A percentile compares a stretch with the other conserved stretches of the same genome.
phyloP scores from a whole-genome alignment of 2,329 filamentous ascomycete genomes.

The Setomelanomma holmii region DNA sequence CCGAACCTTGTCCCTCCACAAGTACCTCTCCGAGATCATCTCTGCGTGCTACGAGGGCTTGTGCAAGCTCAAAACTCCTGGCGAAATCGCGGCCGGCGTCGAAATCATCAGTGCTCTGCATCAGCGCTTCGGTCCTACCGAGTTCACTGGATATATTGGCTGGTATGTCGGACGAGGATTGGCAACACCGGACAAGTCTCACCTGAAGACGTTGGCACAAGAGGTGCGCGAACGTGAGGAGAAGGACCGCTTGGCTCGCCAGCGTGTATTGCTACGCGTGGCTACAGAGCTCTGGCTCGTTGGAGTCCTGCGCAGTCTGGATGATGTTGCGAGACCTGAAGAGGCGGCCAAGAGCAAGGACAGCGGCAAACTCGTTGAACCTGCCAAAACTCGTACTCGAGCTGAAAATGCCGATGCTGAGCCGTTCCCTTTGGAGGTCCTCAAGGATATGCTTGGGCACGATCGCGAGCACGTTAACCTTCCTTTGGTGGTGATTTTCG shows the following conservation, averaged over 20 bases:
- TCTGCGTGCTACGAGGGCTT: slow-evolving; percentile 94
- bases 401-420: slow-evolving; percentile 74
- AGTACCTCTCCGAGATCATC: slow-evolving; percentile 96
- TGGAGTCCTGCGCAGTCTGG: slow-evolving; percentile 81
- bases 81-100: slow-evolving; percentile 89
- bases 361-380: slow-evolving; percentile 59
- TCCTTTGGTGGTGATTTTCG: slow-evolving; percentile 90
- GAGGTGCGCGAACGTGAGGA: slow-evolving; percentile 94
- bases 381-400: slow-evolving; percentile 68
- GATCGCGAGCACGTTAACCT: slow-evolving; percentile 92
- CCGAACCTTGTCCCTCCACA: slow-evolving; percentile 87
- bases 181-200: slow-evolving; percentile 85
- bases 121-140: slow-evolving; percentile 87
- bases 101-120: slow-evolving; percentile 95
- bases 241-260: slow-evolving; percentile 86
- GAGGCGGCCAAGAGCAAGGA: slow-evolving; percentile 69
- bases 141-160: slow-evolving; percentile 90
- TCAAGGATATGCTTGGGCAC: slow-evolving; percentile 93
- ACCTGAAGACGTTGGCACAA: slow-evolving; percentile 76
- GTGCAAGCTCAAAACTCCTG: slow-evolving; percentile 86
- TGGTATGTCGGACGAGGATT: slow-evolving; percentile 93
- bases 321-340: slow-evolving; percentile 70
- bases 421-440: slow-evolving; percentile 94
- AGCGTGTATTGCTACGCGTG: slow-evolving; percentile 84
- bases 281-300: slow-evolving; percentile 97